A percentile compares a stretch with the other conserved stretches of the same genome.
Conservation (phyloP, 345 rosid species). For the Hibiscus tridactylites region DNA sequence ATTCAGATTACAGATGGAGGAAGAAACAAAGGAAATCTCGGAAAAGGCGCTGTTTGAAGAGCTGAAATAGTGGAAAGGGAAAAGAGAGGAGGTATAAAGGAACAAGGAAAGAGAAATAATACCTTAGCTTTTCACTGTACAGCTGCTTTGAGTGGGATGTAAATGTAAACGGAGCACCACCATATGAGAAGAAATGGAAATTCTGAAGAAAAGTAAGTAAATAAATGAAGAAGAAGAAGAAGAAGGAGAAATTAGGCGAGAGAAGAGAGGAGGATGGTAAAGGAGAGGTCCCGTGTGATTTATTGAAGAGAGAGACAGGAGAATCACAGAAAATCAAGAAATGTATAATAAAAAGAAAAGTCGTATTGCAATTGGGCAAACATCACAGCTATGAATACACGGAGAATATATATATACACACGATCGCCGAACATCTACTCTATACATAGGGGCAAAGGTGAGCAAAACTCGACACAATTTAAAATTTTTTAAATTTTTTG, state of each 20-base stretch:
- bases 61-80: neutral
- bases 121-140: slow-evolving; percentile 22
- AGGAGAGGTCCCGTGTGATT: slow-evolving; percentile 10
- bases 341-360: neutral
- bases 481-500: too few relatives aligned
- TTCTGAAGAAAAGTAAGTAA: neutral
- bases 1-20: slow-evolving; percentile 1
- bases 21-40: neutral
- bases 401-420: too few relatives aligned
- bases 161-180: neutral
- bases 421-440: too few relatives aligned
- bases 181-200: neutral
- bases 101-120: neutral
- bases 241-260: neutral
- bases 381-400: neutral
- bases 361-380: neutral
- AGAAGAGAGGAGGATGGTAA: neutral
- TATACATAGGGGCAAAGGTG: too few relatives aligned
- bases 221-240: neutral
- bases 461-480: too few relatives aligned
- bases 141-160: neutral
- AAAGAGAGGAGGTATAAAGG: neutral
- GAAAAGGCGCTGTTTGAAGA: slow-evolving; percentile 1
- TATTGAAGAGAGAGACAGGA: slow-evolving; percentile 1
- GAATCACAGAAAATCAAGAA: neutral